These are phyloP conservation scores for Rhynchospora pubera DNA, from an alignment of 176 grass and related monocot species.

Conservation along the genomic window DNA sequence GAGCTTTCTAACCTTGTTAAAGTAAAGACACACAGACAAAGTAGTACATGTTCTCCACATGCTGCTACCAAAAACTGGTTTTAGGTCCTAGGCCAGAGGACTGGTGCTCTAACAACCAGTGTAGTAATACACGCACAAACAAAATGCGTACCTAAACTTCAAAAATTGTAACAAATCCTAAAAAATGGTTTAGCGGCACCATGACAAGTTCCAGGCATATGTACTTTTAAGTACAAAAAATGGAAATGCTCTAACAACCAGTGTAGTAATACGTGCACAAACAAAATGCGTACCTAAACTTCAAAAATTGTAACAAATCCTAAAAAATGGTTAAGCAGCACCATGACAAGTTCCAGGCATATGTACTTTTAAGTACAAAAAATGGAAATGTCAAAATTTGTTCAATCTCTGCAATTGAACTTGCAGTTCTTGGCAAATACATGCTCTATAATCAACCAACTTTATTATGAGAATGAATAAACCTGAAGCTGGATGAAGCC, in stretches of 20 bases:
- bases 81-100: background rate
- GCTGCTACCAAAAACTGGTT: background rate
- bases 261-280: too few species aligned
- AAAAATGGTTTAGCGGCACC: background rate
- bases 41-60: background rate
- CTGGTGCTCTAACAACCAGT: background rate
- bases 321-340: too few species aligned
- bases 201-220: background rate
- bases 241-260: too few species aligned
- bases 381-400: background rate
- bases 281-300: too few species aligned
- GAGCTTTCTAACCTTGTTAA: background rate
- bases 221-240: background rate
- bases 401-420: background rate
- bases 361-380: too few species aligned
- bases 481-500: constrained; percentile 93
- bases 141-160: background rate
- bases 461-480: constrained; percentile 23
- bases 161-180: background rate
- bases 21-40: background rate
- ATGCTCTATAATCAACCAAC: background rate
- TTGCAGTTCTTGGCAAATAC: background rate
- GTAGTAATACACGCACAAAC: background rate
- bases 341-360: too few species aligned
- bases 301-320: too few species aligned